Evolutionary conservation across 345 rosid species (phyloP).

Genomic region (Eucalyptus dawsonii): DNA sequence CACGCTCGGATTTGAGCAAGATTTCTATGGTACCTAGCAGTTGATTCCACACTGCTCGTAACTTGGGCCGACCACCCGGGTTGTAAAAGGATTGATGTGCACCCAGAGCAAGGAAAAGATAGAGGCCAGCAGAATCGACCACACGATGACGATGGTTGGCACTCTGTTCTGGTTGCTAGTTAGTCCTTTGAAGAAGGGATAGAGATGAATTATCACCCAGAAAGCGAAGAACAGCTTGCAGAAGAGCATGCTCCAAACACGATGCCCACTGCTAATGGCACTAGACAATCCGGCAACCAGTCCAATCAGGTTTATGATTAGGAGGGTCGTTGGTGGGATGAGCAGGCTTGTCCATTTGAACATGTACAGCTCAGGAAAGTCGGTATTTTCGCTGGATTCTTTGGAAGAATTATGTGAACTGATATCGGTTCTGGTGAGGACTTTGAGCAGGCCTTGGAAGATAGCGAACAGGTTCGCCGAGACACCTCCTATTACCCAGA

Average conservation of each 20-base stretch:
- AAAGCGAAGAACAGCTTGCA: conserved; percentile 32
- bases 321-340: conserved; percentile 27
- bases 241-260: conserved; percentile 27
- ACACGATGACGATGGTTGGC: conserved; percentile 29
- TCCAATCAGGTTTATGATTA: conserved; percentile 24
- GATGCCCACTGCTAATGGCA: conserved; percentile 16
- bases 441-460: conserved; percentile 25
- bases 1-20: background rate
- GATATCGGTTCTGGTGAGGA: conserved; percentile 13
- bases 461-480: conserved; percentile 30
- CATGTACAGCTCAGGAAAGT: conserved; percentile 14
- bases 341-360: conserved; percentile 38
- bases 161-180: conserved; percentile 23
- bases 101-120: conserved; percentile 32
- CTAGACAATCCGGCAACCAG: conserved; percentile 25
- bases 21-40: conserved; percentile 7
- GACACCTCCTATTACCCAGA: conserved; percentile 31
- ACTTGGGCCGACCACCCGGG: conserved; percentile 22
- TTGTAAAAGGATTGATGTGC: conserved; percentile 23
- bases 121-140: conserved; percentile 30
- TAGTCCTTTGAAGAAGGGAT: conserved; percentile 29
- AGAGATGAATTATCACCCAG: conserved; percentile 35
- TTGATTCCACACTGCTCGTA: conserved; percentile 21
- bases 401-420: conserved; percentile 12
- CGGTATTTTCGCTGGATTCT: conserved; percentile 11